Percentiles rank a stretch among this genome's conserved stretches.
phyloP scores from a whole-genome alignment of 805 yeast genomes.

The Barnettozyma botsteinii region DNA sequence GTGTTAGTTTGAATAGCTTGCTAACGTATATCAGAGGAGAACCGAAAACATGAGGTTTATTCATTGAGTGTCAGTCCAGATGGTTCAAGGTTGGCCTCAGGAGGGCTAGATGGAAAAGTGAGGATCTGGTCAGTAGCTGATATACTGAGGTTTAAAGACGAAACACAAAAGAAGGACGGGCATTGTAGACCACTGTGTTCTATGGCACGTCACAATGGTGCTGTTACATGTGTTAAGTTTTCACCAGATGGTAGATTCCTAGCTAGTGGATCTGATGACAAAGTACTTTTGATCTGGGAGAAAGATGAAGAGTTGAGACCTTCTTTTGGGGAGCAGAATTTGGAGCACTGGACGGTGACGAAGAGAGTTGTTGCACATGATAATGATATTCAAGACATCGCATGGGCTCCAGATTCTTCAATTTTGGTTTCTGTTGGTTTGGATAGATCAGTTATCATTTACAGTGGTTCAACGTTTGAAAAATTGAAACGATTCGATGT shows the following conservation, averaged over 20 bases:
- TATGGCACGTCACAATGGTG: constrained; percentile 95
- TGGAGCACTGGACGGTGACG: constrained; percentile 92
- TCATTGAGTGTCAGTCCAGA: constrained; percentile 77
- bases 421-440: constrained; percentile 90
- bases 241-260: constrained; percentile 88
- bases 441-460: constrained; percentile 85
- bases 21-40: constrained; percentile 50
- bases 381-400: constrained; percentile 94
- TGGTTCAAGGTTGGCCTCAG: constrained; percentile 83
- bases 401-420: constrained; percentile 95
- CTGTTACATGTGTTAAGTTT: constrained; percentile 88
- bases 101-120: constrained; percentile 90
- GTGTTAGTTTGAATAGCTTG: not conserved
- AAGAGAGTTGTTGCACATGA: constrained; percentile 94
- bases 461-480: constrained; percentile 93
- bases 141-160: constrained; percentile 33
- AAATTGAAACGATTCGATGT: constrained; percentile 83
- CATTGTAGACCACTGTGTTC: constrained; percentile 64
- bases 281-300: constrained; percentile 89
- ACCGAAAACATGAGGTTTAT: constrained; percentile 76
- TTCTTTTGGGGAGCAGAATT: constrained; percentile 71
- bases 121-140: constrained; percentile 77
- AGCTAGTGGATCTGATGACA: constrained; percentile 95
- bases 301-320: constrained; percentile 59
- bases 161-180: constrained; percentile 25